Conservation (phyloP, 2,329 filamentous ascomycete genomes). For the Fusarium liriodendri region DNA sequence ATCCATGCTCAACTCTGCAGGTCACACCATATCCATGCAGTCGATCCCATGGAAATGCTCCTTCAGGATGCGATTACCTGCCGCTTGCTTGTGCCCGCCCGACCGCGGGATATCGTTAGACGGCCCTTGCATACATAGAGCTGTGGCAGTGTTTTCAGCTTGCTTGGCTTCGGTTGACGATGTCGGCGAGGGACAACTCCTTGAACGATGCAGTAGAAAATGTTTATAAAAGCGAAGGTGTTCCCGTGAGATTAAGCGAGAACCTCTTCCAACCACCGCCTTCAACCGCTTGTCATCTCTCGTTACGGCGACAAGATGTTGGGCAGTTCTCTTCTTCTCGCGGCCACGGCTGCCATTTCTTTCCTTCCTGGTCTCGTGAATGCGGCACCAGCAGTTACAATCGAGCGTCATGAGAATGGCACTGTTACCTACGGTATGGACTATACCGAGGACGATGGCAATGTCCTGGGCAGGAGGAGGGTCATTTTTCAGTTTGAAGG, state of each 20-base stretch:
- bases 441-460: background rate
- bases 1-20: background rate
- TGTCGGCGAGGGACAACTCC: background rate
- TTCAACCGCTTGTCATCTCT: background rate
- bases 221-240: background rate
- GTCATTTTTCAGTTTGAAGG: background rate
- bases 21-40: background rate
- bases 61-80: background rate
- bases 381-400: background rate
- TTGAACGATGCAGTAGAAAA: background rate
- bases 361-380: background rate
- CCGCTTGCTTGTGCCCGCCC: background rate
- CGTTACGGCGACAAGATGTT: background rate
- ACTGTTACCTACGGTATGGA: background rate
- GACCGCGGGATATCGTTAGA: background rate
- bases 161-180: background rate
- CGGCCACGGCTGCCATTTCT: background rate
- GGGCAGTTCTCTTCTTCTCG: background rate
- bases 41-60: background rate
- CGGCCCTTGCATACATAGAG: background rate
- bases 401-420: background rate
- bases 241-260: background rate
- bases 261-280: background rate
- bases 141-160: background rate
- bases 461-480: background rate